Percentiles rank a stretch among this genome's conserved stretches.
These are phyloP conservation scores for Mollisiaceae sp. DNA, from an alignment of 2,329 filamentous ascomycete genomes.

Conservation along the genomic window DNA sequence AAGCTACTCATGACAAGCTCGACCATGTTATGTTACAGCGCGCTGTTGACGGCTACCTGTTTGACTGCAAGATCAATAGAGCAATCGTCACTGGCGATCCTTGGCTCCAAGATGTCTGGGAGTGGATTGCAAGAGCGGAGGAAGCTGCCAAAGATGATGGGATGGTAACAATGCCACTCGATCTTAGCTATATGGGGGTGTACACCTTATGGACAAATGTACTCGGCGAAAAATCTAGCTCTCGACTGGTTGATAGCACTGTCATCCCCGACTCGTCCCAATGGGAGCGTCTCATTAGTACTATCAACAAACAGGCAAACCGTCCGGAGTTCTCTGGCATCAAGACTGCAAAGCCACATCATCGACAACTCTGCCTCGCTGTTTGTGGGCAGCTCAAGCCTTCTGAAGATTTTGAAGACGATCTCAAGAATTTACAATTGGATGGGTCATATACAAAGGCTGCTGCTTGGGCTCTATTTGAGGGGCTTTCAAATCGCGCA, in stretches of 20 bases:
- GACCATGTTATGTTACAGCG: constrained; percentile 64
- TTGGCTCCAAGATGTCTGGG: constrained; percentile 81
- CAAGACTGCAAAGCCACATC: constrained; percentile 67
- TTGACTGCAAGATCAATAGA: constrained; percentile 68
- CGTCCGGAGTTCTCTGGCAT: constrained; percentile 68
- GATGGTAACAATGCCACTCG: constrained; percentile 72
- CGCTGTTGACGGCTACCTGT: constrained; percentile 66
- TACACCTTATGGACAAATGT: constrained; percentile 73
- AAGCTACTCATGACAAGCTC: constrained; percentile 28
- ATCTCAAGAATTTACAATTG: constrained; percentile 52
- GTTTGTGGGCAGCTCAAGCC: constrained; percentile 75
- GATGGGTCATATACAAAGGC: constrained; percentile 71
- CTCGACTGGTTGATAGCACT: constrained; percentile 53
- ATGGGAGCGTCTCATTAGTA: constrained; percentile 67
- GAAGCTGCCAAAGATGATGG: constrained; percentile 67
- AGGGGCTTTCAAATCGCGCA: constrained; percentile 70
- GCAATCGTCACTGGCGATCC: constrained; percentile 72
- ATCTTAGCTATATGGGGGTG: constrained; percentile 78
- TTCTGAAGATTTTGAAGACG: constrained; percentile 50
- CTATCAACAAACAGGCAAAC: constrained; percentile 66
- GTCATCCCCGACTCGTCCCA: constrained; percentile 51
- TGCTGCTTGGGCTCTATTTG: constrained; percentile 76
- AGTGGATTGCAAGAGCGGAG: constrained; percentile 73
- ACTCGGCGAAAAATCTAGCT: constrained; percentile 59
- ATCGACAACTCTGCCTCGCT: constrained; percentile 76